Conservation (phyloP, 2,329 filamentous ascomycete species). For the Corynespora cassiicola region DNA sequence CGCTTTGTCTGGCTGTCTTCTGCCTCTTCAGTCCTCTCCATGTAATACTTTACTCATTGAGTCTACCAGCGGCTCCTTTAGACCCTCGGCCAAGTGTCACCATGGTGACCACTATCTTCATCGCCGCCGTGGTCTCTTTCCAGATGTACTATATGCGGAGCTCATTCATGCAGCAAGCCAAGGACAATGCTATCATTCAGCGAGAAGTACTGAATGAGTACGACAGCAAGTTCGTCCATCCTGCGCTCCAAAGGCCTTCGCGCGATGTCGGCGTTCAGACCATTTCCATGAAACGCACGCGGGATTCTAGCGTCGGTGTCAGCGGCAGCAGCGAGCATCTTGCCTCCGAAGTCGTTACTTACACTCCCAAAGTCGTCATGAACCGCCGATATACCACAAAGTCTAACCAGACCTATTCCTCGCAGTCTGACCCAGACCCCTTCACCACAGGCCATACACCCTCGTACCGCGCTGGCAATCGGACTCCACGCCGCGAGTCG, state of each 20-base stretch:
- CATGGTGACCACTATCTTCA: constrained; percentile 79
- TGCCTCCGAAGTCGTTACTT: constrained; percentile 63
- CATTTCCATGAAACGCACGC: constrained; percentile 45
- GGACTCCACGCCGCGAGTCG: constrained; percentile 41
- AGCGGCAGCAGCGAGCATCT: constrained; percentile 51
- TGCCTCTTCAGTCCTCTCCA: constrained; percentile 94
- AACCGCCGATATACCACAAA: constrained; percentile 81
- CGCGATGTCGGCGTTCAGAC: constrained; percentile 82
- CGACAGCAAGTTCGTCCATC: constrained; percentile 93
- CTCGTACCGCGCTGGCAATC: constrained; percentile 24
- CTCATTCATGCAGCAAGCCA: constrained; percentile 82
- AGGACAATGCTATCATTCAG: constrained; percentile 83
- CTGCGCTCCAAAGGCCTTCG: constrained; percentile 81
- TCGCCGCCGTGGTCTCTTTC: constrained; percentile 75
- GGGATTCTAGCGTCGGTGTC: constrained; percentile 45
- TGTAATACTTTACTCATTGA: constrained; percentile 87
- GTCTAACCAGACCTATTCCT: constrained; percentile 80
- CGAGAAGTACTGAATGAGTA: constrained; percentile 95
- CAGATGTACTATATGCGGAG: constrained; percentile 78
- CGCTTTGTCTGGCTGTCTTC: constrained; percentile 80
- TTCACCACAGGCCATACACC: constrained; percentile 33
- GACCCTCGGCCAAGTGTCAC: constrained; percentile 86
- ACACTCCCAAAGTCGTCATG: constrained; percentile 68
- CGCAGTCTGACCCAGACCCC: constrained; percentile 73
- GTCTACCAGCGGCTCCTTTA: constrained; percentile 76